Conservation (phyloP, 225 moss, liverwort and hornwort genomes). For the Asterella californica region DNA sequence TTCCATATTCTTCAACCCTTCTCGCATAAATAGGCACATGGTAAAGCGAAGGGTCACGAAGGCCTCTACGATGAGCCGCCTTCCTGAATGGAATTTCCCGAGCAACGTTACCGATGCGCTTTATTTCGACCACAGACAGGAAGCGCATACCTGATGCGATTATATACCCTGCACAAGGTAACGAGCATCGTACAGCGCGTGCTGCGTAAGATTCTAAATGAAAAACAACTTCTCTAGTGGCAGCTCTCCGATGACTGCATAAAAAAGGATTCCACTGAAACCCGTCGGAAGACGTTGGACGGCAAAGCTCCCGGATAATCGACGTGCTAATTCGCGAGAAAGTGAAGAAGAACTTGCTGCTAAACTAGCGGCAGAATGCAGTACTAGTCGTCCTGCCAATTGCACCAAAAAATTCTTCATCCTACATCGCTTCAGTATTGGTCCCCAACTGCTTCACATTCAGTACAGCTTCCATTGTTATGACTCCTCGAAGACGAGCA, state of each 20-base stretch:
- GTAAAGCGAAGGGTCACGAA: neutral
- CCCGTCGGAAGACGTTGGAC: too few relatives aligned
- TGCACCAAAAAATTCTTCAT: neutral
- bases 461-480: neutral
- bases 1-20: neutral
- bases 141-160: constrained; percentile 34
- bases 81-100: neutral
- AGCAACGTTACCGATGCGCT: constrained; percentile 15
- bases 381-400: neutral
- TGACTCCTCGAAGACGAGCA: neutral
- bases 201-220: neutral
- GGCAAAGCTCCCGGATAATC: too few relatives aligned
- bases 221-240: too few relatives aligned
- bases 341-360: too few relatives aligned
- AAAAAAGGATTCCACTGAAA: too few relatives aligned
- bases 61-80: neutral
- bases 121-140: constrained; percentile 30
- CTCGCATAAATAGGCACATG: neutral
- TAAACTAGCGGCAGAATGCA: too few relatives aligned
- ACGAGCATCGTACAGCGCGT: neutral
- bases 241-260: too few relatives aligned
- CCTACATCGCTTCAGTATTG: too few relatives aligned
- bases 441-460: neutral
- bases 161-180: constrained; percentile 7
- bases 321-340: too few relatives aligned